Base-by-base conservation (phyloP, 164 flowering plant species). In the Santalum album region DNA sequence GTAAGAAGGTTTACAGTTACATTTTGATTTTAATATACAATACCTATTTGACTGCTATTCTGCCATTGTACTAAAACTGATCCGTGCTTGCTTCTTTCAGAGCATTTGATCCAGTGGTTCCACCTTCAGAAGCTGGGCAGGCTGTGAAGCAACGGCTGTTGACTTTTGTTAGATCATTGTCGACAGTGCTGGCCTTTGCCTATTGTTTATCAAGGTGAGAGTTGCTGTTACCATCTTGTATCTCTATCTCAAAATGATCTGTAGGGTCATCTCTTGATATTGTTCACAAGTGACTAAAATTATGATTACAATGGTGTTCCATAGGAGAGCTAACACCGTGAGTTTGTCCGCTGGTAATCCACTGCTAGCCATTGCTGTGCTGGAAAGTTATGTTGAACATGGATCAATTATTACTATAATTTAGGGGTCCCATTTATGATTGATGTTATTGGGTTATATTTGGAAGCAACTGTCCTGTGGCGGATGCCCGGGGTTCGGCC, bases 121-220 rank as follows among this genome's bases (percentile, higher is more conserved):
- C 89, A 42, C 96, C 86, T 46, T 65, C 90, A n/a, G 94, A 84
- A 70, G 81, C 96, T 54, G 74, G 87, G 60, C 84, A 84, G 73
- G 72, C 66, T 70, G 86, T 89, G 53, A 92, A 92, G 68, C 81
- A 72, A 51, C 82, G 96, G 26, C 73, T 92, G 61, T 38, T 92
- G 72, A 75, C 59, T 74, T 88, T 92, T 72, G 73, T 81, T 16
- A 75, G 90, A 66, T 86, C 98, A 54, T 72, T 92, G 60, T 88
- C 98, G 23, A 84, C 96, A 36, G 95, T 92, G 35, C 71, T 92
- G 55, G 87, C 95, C n/a, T 74, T 80, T 51, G 89, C 96, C 7
- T 83, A 76, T 66, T 86, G 96, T 65, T 63, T 92, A 54, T 88
- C 98, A 61, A 80, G 96, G 98, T 88, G 55, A 43, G 66, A 27